Evolutionary conservation across 345 rosid genomes (phyloP), one percentile per base, ranked within the genome.

Genomic region (Syzygium aromaticum): DNA sequence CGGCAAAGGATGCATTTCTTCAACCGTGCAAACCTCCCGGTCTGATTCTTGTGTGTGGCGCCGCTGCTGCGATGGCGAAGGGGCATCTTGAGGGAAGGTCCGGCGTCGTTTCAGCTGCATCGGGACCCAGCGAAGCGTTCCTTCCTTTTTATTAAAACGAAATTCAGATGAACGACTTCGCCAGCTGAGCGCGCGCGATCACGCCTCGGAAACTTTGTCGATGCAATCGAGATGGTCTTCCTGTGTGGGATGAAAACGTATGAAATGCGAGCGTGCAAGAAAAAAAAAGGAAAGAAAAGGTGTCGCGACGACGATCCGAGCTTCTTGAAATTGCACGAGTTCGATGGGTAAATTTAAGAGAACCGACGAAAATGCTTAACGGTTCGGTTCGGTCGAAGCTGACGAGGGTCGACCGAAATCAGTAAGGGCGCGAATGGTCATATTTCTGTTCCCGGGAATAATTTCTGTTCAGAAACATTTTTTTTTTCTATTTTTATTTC

Each of bases 291-390:
- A 3, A 54, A 0, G 2, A 22, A 56, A 56, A 56, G 10, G 27
- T 0, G 7, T 22, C 12, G 4, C 1, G 6, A 56, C 1, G 6
- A 56, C n/a, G 11, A 9, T 57, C 13, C 1, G 4, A 11, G 27
- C 49, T 73, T 22, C 1, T 9, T 11, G 6, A 67, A 8, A 21
- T 1, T 3, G 27, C 25, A 38, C 7, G 0, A 22, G 8, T 73
- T 73, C 10, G 49, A 73, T 73, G 82, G 21, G 25, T 38, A 16
- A 17, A 67, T 67, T 67, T 33, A 19, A 38, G 27, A 73, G 80
- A 33, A 73, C 46, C 0, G 8, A 38, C 4, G 8, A 19, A 40
- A 73, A 73, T 73, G 49, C 49, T 21, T 21, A 17, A 33, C 1
- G 7, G 49, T 73, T 73, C 0, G 0, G 8, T 19, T 19, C 7